Evolutionary conservation across 495 filamentous ascomycete genomes (phyloP).

Genomic region (Astrocystis sublimbata): DNA sequence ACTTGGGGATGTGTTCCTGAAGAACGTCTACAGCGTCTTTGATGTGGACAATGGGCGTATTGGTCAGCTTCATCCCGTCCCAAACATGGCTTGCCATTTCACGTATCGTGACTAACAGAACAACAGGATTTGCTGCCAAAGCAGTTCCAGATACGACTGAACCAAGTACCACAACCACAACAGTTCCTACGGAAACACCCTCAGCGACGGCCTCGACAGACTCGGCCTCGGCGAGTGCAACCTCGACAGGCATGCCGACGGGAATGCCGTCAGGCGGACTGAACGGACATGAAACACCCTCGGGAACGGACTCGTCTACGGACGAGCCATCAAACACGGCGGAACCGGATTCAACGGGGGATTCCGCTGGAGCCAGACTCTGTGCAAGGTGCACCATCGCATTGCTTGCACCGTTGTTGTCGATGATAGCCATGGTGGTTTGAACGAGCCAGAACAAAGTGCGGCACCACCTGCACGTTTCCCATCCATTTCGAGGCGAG

Average conservation of each 20-base stretch:
- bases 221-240: not conserved
- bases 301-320: not conserved
- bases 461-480: not conserved
- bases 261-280: not conserved
- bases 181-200: conserved; percentile 12
- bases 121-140: conserved; percentile 42
- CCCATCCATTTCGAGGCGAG: not conserved
- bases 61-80: conserved; percentile 45
- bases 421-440: not conserved
- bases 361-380: conserved; percentile 1
- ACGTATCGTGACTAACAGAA: not conserved
- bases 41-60: conserved; percentile 63
- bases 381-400: conserved; percentile 3
- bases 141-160: conserved; percentile 22
- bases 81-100: not conserved
- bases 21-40: conserved; percentile 88
- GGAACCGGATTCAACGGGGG: conserved; percentile 4
- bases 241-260: not conserved
- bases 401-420: conserved; percentile 3
- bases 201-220: not conserved
- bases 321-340: not conserved
- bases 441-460: not conserved
- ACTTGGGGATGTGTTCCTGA: conserved; percentile 79
- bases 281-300: conserved; percentile 15
- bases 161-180: conserved; percentile 18